Conservation (phyloP, 208 protist genomes). For the Trypanosoma vivax region DNA sequence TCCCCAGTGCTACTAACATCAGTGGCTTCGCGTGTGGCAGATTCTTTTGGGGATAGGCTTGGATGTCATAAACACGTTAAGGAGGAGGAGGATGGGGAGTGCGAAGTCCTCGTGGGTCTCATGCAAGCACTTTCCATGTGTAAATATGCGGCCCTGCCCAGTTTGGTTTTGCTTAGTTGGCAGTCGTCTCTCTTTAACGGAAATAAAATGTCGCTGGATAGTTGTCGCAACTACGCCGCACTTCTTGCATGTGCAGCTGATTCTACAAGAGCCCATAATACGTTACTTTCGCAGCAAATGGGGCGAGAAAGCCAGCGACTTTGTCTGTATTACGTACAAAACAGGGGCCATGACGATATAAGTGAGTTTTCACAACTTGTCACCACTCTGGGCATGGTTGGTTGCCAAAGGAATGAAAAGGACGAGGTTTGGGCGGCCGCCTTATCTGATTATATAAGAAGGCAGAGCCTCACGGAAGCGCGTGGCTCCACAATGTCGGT, state of each 20-base stretch:
- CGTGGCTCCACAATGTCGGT: not conserved
- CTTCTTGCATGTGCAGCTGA: slow-evolving; percentile 26
- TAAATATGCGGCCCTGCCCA: slow-evolving; percentile 19
- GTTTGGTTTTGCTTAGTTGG: slow-evolving; percentile 15
- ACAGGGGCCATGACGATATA: slow-evolving; percentile 2
- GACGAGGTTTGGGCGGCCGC: not conserved
- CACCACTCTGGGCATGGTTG: slow-evolving; percentile 21
- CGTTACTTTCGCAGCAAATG: not conserved
- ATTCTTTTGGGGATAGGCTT: not conserved
- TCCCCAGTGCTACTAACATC: slow-evolving; percentile 40
- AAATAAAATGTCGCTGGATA: not conserved
- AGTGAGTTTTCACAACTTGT: slow-evolving; percentile 23
- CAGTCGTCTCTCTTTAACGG: slow-evolving; percentile 4
- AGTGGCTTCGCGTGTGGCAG: slow-evolving; percentile 25
- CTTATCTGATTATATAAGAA: slow-evolving; percentile 6
- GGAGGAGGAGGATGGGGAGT: not conserved
- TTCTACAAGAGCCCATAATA: slow-evolving; percentile 4
- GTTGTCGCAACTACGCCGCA: slow-evolving; percentile 13
- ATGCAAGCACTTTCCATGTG: slow-evolving; percentile 18
- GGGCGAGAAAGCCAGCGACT: slow-evolving; percentile 9
- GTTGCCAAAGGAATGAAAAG: not conserved
- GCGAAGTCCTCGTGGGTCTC: slow-evolving; percentile 11
- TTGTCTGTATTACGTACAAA: slow-evolving; percentile 14
- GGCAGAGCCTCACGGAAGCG: not conserved
- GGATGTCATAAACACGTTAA: not conserved